Percentiles rank a stretch among this genome's conserved stretches.
These are phyloP conservation scores for Cucurbita moschata DNA, from an alignment of 306 rosid genomes.

Conservation along the genomic window DNA sequence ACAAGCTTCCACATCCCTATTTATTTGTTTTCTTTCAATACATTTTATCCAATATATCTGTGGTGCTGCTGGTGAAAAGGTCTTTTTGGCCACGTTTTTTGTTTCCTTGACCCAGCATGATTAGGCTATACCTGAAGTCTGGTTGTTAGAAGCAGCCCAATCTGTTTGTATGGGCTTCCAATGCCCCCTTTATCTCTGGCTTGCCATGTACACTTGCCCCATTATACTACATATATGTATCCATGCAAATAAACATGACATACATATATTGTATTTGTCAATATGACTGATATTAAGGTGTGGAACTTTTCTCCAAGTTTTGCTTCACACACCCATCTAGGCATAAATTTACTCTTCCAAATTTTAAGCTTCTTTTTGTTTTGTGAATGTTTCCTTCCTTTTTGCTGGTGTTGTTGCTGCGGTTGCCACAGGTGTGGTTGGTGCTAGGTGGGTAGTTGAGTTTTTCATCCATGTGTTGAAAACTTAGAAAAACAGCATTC, in stretches of 20 bases:
- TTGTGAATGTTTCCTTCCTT: neutral
- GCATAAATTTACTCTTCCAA: neutral
- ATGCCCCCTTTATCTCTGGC: neutral
- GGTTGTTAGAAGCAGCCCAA: neutral
- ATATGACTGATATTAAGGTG: neutral
- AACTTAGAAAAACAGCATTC: neutral
- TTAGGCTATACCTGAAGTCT: neutral
- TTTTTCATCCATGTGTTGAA: neutral
- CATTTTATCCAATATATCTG: neutral
- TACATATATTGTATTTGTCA: neutral
- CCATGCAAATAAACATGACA: conserved; percentile 1
- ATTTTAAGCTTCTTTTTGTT: neutral
- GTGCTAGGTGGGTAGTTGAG: neutral
- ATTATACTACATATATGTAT: conserved; percentile 1
- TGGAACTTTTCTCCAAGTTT: neutral
- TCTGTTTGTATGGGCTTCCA: conserved; percentile 4
- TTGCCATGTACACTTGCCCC: neutral
- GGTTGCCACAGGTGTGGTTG: neutral
- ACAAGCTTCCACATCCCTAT: conserved; percentile 4
- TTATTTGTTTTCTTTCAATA: conserved; percentile 1
- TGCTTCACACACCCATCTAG: neutral
- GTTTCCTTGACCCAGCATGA: neutral
- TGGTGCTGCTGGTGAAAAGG: neutral
- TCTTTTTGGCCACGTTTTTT: neutral
- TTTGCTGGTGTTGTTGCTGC: neutral